Evolutionary conservation across 2,329 filamentous ascomycete species (phyloP).

Genomic region (Monosporascus sp.): DNA sequence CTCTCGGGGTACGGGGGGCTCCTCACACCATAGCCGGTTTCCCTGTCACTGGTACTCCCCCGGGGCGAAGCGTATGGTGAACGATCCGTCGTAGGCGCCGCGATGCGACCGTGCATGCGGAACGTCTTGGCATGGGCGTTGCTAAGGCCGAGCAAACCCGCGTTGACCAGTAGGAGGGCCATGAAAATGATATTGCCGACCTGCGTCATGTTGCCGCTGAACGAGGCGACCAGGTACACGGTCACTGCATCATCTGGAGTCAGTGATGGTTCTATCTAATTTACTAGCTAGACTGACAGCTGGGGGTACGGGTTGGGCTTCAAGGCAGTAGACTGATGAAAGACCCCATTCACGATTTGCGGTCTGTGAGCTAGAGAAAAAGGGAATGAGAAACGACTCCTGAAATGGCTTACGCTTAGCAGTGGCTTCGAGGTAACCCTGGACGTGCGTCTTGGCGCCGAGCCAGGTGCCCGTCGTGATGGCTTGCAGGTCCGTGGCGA

Average conservation of each 20-base stretch:
- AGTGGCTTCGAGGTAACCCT: constrained; percentile 46
- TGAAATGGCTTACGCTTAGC: constrained; percentile 33
- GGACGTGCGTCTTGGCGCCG: constrained; percentile 41
- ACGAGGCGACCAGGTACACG: constrained; percentile 51
- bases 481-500: constrained; percentile 51
- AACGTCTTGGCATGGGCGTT: constrained; percentile 45
- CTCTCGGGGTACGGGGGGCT: constrained; percentile 5
- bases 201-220: constrained; percentile 51
- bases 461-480: constrained; percentile 55
- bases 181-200: constrained; percentile 47
- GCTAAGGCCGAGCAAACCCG: constrained; percentile 47
- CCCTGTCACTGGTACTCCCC: not conserved
- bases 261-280: too few species aligned
- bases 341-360: too few species aligned
- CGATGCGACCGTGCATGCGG: constrained; percentile 46
- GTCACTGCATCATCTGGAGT: constrained; percentile 28
- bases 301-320: too few species aligned
- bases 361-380: too few species aligned
- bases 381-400: too few species aligned
- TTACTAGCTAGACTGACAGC: too few species aligned
- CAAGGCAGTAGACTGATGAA: too few species aligned
- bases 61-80: constrained; percentile 7
- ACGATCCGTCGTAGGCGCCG: constrained; percentile 27
- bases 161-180: constrained; percentile 45
- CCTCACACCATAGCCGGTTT: not conserved